Evolutionary conservation across 2,329 filamentous ascomycete species (phyloP).

Genomic region (Aspergillus fijiensis): DNA sequence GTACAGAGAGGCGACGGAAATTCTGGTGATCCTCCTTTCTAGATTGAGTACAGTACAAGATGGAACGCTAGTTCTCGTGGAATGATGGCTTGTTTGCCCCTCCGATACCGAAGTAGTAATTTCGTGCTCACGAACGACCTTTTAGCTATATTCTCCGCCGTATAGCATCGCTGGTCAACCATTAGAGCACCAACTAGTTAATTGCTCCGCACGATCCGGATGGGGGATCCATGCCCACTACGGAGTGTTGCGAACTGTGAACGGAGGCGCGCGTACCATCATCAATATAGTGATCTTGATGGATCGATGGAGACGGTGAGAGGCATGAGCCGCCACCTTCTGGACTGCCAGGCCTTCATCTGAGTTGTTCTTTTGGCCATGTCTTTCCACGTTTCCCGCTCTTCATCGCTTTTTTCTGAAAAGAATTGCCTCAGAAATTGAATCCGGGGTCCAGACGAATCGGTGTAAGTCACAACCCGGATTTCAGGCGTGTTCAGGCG

Average conservation of each 20-base stretch:
- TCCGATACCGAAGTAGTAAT: neutral
- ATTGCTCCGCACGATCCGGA: constrained; percentile 5
- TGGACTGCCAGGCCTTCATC: neutral
- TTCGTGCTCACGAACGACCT: neutral
- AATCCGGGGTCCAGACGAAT: neutral
- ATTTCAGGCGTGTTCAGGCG: constrained; percentile 2
- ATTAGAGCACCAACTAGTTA: neutral
- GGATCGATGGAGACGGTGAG: constrained; percentile 7
- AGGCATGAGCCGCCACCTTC: neutral
- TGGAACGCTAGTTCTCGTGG: neutral
- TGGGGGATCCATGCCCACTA: neutral
- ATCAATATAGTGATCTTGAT: constrained; percentile 2
- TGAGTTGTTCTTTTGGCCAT: constrained; percentile 1
- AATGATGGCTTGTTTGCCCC: neutral
- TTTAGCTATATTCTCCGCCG: neutral
- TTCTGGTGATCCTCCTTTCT: neutral
- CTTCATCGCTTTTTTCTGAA: neutral
- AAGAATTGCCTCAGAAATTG: neutral
- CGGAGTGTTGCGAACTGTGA: neutral
- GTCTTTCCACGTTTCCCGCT: neutral
- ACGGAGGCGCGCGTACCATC: neutral
- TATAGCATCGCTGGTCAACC: neutral
- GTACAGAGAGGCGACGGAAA: neutral
- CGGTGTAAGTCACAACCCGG: constrained; percentile 4
- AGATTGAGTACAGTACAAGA: neutral